These are phyloP conservation scores for Raffaelea ambrosiae DNA, from an alignment of 2,329 filamentous ascomycete genomes.

Conservation along the genomic window DNA sequence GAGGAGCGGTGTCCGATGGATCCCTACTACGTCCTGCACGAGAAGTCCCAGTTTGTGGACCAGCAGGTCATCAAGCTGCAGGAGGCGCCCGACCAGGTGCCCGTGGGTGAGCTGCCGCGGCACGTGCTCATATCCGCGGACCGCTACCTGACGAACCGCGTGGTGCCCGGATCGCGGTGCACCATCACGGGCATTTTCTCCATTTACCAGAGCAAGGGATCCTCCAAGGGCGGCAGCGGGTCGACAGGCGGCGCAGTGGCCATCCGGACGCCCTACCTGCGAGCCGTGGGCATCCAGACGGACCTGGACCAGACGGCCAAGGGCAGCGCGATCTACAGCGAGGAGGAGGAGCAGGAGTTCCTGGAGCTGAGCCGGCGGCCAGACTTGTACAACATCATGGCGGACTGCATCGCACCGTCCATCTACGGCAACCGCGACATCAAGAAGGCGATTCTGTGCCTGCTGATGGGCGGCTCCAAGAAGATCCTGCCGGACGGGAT, in stretches of 20 bases:
- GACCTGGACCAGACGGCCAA: constrained; percentile 86
- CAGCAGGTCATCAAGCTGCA: constrained; percentile 98
- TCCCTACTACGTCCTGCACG: constrained; percentile 92
- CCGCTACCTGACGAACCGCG: constrained; percentile 86
- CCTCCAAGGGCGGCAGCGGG: constrained; percentile 42
- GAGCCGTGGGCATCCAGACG: constrained; percentile 84
- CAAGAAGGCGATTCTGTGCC: constrained; percentile 92
- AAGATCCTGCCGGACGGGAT: constrained; percentile 97
- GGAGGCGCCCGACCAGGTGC: constrained; percentile 94
- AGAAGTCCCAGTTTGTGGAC: constrained; percentile 90
- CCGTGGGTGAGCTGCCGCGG: constrained; percentile 87
- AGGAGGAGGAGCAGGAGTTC: constrained; percentile 97
- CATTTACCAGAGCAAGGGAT: constrained; percentile 91
- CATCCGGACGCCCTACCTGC: constrained; percentile 88
- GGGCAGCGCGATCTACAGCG: constrained; percentile 74
- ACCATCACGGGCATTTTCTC: constrained; percentile 97
- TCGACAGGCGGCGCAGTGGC: constrained; percentile 74
- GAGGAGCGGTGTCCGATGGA: constrained; percentile 81
- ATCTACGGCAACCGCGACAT: constrained; percentile 96
- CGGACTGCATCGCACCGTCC: constrained; percentile 88
- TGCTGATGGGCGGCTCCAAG: constrained; percentile 90
- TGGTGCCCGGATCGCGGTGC: constrained; percentile 90
- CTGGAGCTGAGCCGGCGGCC: constrained; percentile 80
- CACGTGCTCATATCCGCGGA: constrained; percentile 97
- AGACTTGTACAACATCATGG: constrained; percentile 86